Evolutionary conservation across 805 yeast genomes (phyloP).

Genomic region (Candida argentea): DNA sequence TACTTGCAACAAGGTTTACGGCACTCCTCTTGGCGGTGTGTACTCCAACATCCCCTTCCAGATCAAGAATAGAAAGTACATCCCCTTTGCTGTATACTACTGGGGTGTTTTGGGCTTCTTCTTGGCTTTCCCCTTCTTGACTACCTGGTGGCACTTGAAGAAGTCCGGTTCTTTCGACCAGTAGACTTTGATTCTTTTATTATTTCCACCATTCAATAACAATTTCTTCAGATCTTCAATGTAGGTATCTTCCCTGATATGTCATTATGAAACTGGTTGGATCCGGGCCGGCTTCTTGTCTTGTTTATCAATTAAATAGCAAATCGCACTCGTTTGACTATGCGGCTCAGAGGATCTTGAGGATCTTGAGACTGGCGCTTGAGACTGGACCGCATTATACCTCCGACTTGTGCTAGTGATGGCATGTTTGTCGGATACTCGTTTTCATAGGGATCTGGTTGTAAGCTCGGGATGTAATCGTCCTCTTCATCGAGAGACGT

Average conservation of each 20-base stretch:
- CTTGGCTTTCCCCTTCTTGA: slow-evolving; percentile 59
- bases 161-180: slow-evolving; percentile 51
- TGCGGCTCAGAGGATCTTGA: not conserved
- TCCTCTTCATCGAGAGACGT: no score
- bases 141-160: slow-evolving; percentile 73
- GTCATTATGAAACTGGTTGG: no score
- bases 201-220: no score
- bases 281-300: no score
- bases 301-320: slow-evolving; percentile 10
- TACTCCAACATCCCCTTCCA: slow-evolving; percentile 91
- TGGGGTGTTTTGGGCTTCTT: slow-evolving; percentile 53
- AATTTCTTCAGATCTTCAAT: not conserved
- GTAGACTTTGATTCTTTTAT: not conserved
- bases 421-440: not conserved
- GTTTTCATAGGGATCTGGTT: not conserved
- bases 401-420: not conserved
- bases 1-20: slow-evolving; percentile 20
- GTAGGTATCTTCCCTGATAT: slow-evolving; percentile 1
- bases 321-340: slow-evolving; percentile 22
- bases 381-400: slow-evolving; percentile 2
- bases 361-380: slow-evolving; percentile 3
- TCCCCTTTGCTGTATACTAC: slow-evolving; percentile 78
- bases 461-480: slow-evolving; percentile 6
- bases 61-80: slow-evolving; percentile 77
- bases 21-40: slow-evolving; percentile 47